These are phyloP conservation scores for Fraxinus quadrangulata DNA, from an alignment of 257 asterid species.

Conservation along the genomic window DNA sequence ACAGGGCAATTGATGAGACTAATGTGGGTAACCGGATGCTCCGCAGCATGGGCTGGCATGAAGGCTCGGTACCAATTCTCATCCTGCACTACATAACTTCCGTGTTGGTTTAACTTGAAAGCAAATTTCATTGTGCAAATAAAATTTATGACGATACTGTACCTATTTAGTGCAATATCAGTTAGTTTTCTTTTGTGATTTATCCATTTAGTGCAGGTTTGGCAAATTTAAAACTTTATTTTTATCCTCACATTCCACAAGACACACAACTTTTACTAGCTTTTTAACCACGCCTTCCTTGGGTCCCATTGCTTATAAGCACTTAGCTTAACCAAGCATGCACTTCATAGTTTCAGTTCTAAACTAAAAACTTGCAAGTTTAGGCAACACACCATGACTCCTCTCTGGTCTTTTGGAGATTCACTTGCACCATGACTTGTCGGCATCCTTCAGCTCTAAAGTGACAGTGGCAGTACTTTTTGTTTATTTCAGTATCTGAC, in stretches of 20 bases:
- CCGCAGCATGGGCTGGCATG: conserved; percentile 99
- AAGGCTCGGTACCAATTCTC: conserved; percentile 96
- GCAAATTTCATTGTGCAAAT: conserved; percentile 1
- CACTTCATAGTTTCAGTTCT: neutral
- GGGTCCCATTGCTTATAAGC: too few relatives aligned
- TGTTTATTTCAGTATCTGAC: neutral
- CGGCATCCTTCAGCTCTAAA: conserved; percentile 20
- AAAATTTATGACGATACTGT: conserved; percentile 10
- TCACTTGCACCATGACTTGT: conserved; percentile 13
- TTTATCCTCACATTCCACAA: too few relatives aligned
- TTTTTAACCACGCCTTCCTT: too few relatives aligned
- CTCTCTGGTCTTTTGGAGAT: conserved; percentile 26
- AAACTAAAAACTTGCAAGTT: neutral
- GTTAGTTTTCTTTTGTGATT: neutral
- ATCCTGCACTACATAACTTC: conserved; percentile 38
- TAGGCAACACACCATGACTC: neutral
- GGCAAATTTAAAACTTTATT: neutral
- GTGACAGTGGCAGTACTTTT: conserved; percentile 35
- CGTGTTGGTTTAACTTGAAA: conserved; percentile 3
- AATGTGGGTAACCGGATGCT: conserved; percentile 98
- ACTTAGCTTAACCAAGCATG: neutral
- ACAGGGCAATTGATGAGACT: conserved; percentile 85
- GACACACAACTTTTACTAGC: too few relatives aligned
- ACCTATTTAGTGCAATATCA: neutral
- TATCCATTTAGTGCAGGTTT: neutral